Evolutionary conservation across 164 flowering plant species (phyloP), one percentile per base, ranked within the genome.

Genomic region (Magnolia changhungtana): DNA sequence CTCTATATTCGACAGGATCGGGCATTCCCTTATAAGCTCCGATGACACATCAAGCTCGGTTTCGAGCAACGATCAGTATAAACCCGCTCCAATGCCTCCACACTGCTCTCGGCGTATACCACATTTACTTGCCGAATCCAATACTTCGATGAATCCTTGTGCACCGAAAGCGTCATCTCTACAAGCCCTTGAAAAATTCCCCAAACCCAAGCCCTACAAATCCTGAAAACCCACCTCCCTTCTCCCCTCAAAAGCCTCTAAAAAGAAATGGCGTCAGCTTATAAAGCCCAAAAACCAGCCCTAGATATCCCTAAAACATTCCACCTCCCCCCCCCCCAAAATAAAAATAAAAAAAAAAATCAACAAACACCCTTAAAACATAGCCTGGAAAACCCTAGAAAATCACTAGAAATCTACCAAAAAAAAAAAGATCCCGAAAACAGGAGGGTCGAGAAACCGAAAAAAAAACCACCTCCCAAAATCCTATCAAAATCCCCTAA

Each of bases 21-120:
- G 94, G 76, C 93, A 93, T 66, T 93, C 98, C 24, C 98, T 83
- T 31, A 90, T 86, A 21, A 93, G 88, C 83, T 93, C 73, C 92
- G 95, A 73, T 96, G 81, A 58, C 92, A 81, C 74, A 89, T 9
- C 1, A 95, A 92, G 81, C 92, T 92, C 4, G 98, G 98, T 78
- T 92, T 92, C 0, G 98, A 96, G 69, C 98, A 93, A n/a, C n/a
- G n/a, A 78, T 93, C 98, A 0, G 86, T 51, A 69, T 93, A 93
- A 8, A 93, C 92, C 83, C 96, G 87, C 83, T 93, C 98, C 73
- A 93, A 76, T 1, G 96, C 98, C 80, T 93, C 98, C 14, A 93
- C 92, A n/a, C 74, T 93, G 98, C 88, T 93, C 98, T n/a, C 1
- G 95, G 88, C 11, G 96, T 92, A 74, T 92, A 93, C 55, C 98